These are phyloP conservation scores for Eremothecium gossypii DNA, from an alignment of 1,139 yeast species.

Conservation along the genomic window DNA sequence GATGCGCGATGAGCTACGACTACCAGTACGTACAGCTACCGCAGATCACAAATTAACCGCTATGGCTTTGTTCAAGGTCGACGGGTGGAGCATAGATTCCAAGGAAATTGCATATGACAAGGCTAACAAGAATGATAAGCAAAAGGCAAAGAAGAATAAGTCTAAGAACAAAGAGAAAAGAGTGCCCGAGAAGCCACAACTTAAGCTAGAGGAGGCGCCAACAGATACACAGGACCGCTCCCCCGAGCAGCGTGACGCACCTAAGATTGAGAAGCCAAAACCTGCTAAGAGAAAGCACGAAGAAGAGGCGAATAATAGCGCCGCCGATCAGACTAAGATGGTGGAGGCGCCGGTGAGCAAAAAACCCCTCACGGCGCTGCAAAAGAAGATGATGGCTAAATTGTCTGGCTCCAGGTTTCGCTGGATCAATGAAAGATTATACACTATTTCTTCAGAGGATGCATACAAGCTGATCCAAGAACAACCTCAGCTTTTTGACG, in stretches of 20 bases:
- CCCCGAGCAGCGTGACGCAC: neutral
- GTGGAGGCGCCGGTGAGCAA: constrained; percentile 7
- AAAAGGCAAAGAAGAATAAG: constrained; percentile 11
- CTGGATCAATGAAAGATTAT: constrained; percentile 94
- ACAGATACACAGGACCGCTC: too few relatives aligned
- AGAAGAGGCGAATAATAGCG: constrained; percentile 1
- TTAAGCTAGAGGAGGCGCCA: too few relatives aligned
- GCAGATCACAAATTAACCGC: constrained; percentile 2
- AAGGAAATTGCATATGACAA: constrained; percentile 43
- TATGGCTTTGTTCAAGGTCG: constrained; percentile 71
- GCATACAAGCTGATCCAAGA: constrained; percentile 66
- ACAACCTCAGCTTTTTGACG: constrained; percentile 86
- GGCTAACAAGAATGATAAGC: constrained; percentile 30
- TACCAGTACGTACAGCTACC: neutral
- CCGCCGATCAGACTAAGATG: constrained; percentile 2
- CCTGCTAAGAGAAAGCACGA: constrained; percentile 5
- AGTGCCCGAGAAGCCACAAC: constrained; percentile 3
- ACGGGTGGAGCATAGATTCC: constrained; percentile 69
- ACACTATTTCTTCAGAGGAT: constrained; percentile 69
- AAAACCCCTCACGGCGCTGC: constrained; percentile 71
- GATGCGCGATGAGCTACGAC: neutral
- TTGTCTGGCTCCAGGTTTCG: constrained; percentile 90
- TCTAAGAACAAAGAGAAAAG: constrained; percentile 9
- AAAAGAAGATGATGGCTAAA: constrained; percentile 92
- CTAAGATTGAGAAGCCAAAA: constrained; percentile 2